Base-by-base conservation (phyloP, 352 stramenopile genomes). In the Aphanomyces invadans region DNA sequence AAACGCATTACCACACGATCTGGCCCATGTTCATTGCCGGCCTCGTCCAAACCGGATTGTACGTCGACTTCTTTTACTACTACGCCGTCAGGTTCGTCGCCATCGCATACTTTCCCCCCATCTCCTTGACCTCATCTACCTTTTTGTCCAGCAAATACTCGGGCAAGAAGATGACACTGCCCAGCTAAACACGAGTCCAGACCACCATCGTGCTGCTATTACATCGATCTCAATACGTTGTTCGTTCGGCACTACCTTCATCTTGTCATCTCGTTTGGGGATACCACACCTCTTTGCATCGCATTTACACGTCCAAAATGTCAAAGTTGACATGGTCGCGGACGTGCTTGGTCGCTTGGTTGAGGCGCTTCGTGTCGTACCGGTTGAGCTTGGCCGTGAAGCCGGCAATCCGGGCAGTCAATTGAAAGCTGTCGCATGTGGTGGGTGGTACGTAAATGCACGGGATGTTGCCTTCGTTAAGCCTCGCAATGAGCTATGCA, bases 61-160 rank as follows among this genome's bases (percentile, higher is more conserved):
- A 99, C 82, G 93, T 97, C 26, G 97, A 99, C 78, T 99, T 99
- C 69, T 99, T 99, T 83, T 99, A 99, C 86, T 99, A 99, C 83
- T 99, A 99, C 75, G 78, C 96, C 54, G 89, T 95, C 62, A 95
- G 86, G 86, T 95, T 68, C 61, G 72, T 57, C 21, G 4, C 11
- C 32, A n/a, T n/a, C n/a, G n/a, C n/a, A n/a, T 39, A 28, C 19
- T 48, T 4, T 53, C 29, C 38, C n/a, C 48, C 17, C 33, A 33
- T 59, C 21, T 17, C 66, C 33, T 64, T n/a, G 66, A 61, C 71
- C 21, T 59, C 29, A 28, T n/a, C n/a, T n/a, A n/a, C n/a, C n/a
- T n/a, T 39, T 19, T 4, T 53, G 32, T 54, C 25, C 53, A 95
- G 86, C 75, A 95, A 95, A 79, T 92, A 92, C 76, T 83, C 92